These are phyloP conservation scores for Trichopus zeylanicus DNA, from an alignment of 116 monocot species.

Conservation along the genomic window DNA sequence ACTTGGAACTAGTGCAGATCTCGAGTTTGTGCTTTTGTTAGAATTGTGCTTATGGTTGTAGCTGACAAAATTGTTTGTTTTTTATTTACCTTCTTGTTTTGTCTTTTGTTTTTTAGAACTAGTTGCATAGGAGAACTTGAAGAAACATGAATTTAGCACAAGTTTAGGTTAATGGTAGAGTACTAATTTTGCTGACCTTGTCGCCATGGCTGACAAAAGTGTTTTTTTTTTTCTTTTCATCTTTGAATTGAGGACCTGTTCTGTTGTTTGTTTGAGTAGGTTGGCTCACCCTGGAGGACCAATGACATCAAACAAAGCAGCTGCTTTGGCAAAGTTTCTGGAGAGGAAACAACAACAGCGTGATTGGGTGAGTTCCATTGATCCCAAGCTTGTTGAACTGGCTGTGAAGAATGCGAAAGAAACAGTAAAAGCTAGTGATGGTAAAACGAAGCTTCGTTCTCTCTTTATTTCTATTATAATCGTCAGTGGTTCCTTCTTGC, in stretches of 20 bases:
- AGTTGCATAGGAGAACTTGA: too few species aligned
- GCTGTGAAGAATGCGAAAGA: conserved; percentile 91
- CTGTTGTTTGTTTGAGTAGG: conserved; percentile 15
- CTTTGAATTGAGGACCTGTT: too few species aligned
- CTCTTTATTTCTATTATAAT: background rate
- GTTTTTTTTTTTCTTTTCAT: too few species aligned
- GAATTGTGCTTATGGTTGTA: background rate
- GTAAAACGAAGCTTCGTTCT: background rate
- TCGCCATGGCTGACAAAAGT: too few species aligned
- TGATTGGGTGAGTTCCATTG: conserved; percentile 66
- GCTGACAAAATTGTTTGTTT: background rate
- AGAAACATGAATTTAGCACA: too few species aligned
- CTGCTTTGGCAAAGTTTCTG: conserved; percentile 95
- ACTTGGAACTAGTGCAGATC: too few species aligned
- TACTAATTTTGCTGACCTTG: background rate
- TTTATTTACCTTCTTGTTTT: background rate
- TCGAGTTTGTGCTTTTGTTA: background rate
- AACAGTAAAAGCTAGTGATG: conserved; percentile 52
- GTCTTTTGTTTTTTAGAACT: too few species aligned
- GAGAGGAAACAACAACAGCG: conserved; percentile 91
- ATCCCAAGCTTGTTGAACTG: conserved; percentile 72
- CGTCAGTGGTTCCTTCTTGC: background rate
- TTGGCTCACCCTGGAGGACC: conserved; percentile 93
- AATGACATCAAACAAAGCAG: conserved; percentile 86
- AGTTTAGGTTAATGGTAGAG: background rate